Evolutionary conservation across 179 eudicot species (phyloP), one percentile per base, ranked within the genome.

Genomic region (Silene noctiflora): DNA sequence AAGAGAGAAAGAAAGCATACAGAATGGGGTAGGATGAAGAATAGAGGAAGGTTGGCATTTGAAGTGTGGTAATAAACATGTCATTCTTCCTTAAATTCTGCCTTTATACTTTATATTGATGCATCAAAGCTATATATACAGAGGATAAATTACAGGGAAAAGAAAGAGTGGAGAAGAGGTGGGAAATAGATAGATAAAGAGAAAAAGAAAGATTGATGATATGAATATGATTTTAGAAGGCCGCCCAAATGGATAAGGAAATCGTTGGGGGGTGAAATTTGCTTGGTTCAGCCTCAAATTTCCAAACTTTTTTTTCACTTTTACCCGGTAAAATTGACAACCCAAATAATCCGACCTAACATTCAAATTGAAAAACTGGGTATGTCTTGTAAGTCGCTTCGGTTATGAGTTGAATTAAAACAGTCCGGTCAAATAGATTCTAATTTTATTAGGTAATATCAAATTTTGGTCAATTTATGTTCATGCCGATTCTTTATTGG

Each of bases 31-130:
- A 69, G 72, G 67, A 21, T 31, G 80, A 61, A 82, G 76, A 67
- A 79, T 86, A 80, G 88, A 84, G 65, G 83, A 71, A 63, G 88
- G 92, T 71, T 80, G 85, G 79, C 89, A 89, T 85, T 85, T 87
- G 88, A 90, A 89, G 46, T 90, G 96, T 11, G 92, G 92, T 81
- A 90, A 72, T 76, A 90, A 71, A 81, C 91, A 90, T 66, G 96
- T 78, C 84, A 82, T 82, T 73, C 70, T 81, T 74, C 78, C 64
- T 48, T 14, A 5, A 6, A 1, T 51, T 6, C 13, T 29, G 29
- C 25, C 31, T 67, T 48, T 4, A n/a, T n/a, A n/a, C n/a, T n/a
- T n/a, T n/a, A n/a, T 61, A 39, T 3, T 22, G 31, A 62, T 71
- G 69, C 33, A 25, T 5, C 53, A 70, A 60, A 6, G 71, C 2